Evolutionary conservation across 2,329 filamentous ascomycete genomes (phyloP).

Genomic region (Fusarium protoensiforme): DNA sequence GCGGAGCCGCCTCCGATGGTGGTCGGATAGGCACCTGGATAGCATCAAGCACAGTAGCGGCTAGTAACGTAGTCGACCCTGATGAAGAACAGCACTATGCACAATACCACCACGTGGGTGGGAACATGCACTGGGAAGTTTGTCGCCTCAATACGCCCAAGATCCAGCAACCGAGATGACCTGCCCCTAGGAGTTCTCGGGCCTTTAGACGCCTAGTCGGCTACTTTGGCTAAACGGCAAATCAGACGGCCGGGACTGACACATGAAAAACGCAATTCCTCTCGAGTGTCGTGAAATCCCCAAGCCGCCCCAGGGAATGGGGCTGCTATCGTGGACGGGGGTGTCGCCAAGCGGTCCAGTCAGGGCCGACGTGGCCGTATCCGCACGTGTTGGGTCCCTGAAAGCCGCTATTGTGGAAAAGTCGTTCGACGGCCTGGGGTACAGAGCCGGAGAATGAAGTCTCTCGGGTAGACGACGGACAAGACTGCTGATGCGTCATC

Average conservation of each 20-base stretch:
- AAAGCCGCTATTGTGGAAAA: slow-evolving; percentile 3
- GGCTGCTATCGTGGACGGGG: slow-evolving; percentile 2
- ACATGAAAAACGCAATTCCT: slow-evolving; percentile 34
- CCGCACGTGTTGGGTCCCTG: slow-evolving; percentile 7
- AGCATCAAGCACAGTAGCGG: slow-evolving; percentile 6
- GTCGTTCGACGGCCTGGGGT: slow-evolving; percentile 18
- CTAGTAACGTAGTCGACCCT: not conserved
- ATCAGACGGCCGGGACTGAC: slow-evolving; percentile 25
- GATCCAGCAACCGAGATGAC: slow-evolving; percentile 37
- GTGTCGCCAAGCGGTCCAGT: slow-evolving; percentile 29
- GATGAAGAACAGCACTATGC: not conserved
- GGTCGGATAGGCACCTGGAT: slow-evolving; percentile 19
- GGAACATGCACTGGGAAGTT: slow-evolving; percentile 10
- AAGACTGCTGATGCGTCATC: not conserved
- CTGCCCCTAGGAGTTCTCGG: slow-evolving; percentile 27
- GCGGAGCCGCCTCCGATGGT: not conserved
- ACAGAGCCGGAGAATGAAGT: not conserved
- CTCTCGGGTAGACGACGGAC: not conserved
- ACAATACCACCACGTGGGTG: slow-evolving; percentile 36
- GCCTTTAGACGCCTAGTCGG: slow-evolving; percentile 29
- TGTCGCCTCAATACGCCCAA: slow-evolving; percentile 16
- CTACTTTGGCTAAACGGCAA: slow-evolving; percentile 24
- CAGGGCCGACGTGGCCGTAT: slow-evolving; percentile 25
- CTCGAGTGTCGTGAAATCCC: slow-evolving; percentile 12
- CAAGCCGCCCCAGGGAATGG: not conserved